Conservation (phyloP, 331 rosid species). For the Arachis monticola region DNA sequence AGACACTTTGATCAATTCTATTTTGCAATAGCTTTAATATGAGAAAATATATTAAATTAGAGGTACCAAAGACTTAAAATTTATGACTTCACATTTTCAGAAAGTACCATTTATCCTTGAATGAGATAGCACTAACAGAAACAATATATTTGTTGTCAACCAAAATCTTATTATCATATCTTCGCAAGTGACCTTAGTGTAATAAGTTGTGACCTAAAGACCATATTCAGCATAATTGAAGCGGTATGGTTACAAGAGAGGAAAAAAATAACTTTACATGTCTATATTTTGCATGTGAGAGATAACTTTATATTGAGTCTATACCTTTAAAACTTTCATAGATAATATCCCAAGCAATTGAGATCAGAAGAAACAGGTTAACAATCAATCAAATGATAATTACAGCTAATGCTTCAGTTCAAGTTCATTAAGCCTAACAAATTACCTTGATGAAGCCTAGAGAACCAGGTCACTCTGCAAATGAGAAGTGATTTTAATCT, state of each 20-base stretch:
- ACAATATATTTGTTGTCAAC: slow-evolving; percentile 1
- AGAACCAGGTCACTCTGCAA: not conserved
- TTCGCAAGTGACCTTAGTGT: not conserved
- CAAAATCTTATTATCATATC: not conserved
- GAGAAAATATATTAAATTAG: not conserved
- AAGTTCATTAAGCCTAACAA: not conserved
- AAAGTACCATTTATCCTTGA: slow-evolving; percentile 50
- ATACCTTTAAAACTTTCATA: not conserved
- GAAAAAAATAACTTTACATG: not conserved
- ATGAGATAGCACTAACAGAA: not conserved
- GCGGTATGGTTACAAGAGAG: slow-evolving; percentile 11
- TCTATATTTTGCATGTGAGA: not conserved
- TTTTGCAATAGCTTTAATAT: not conserved
- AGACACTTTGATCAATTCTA: slow-evolving; percentile 2
- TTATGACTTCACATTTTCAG: slow-evolving; percentile 13
- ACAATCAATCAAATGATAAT: slow-evolving; percentile 6
- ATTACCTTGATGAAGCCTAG: not conserved
- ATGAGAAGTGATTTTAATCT: not conserved
- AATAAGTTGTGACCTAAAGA: not conserved
- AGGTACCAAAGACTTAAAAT: slow-evolving; percentile 14
- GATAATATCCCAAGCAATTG: not conserved
- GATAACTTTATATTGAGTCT: not conserved
- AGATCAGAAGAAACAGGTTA: not conserved
- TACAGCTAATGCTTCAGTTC: not conserved
- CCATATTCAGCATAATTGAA: slow-evolving; percentile 5